Percentiles rank a stretch among this genome's conserved stretches.
These are phyloP conservation scores for Dillenia turbinata DNA, from an alignment of 164 flowering plant species.

Conservation along the genomic window DNA sequence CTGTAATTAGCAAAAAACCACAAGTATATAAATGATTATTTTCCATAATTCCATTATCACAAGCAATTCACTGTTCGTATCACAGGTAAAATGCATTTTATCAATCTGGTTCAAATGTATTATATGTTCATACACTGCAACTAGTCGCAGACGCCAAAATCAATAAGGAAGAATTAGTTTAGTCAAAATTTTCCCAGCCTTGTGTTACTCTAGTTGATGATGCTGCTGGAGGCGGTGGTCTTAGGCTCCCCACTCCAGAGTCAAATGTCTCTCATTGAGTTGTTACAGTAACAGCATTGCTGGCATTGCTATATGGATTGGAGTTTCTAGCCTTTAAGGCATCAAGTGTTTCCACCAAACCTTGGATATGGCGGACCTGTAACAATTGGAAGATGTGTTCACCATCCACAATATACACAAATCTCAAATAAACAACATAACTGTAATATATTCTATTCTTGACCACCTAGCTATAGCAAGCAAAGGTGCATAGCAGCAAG, in stretches of 20 bases:
- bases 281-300: constrained; percentile 27
- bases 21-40: no score
- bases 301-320: constrained; percentile 24
- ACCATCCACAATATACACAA: no score
- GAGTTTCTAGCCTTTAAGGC: constrained; percentile 36
- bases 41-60: no score
- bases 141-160: constrained; percentile 4
- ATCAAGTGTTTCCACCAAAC: constrained; percentile 43
- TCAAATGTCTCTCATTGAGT: constrained; percentile 66
- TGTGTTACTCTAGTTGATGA: constrained; percentile 33
- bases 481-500: no score
- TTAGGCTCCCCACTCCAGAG: constrained; percentile 56
- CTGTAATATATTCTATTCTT: no score
- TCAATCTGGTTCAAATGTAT: neutral
- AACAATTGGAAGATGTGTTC: neutral
- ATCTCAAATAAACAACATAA: no score
- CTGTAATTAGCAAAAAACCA: no score
- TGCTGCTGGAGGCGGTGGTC: constrained; percentile 39
- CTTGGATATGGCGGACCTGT: constrained; percentile 58
- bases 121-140: no score
- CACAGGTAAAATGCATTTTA: no score
- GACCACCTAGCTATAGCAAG: no score
- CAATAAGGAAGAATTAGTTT: constrained; percentile 1
- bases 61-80: no score
- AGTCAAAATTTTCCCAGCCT: constrained; percentile 61